These are phyloP conservation scores for Uronychia binucleata DNA, from an alignment of 73 alveolate genomes.

Conservation along the genomic window DNA sequence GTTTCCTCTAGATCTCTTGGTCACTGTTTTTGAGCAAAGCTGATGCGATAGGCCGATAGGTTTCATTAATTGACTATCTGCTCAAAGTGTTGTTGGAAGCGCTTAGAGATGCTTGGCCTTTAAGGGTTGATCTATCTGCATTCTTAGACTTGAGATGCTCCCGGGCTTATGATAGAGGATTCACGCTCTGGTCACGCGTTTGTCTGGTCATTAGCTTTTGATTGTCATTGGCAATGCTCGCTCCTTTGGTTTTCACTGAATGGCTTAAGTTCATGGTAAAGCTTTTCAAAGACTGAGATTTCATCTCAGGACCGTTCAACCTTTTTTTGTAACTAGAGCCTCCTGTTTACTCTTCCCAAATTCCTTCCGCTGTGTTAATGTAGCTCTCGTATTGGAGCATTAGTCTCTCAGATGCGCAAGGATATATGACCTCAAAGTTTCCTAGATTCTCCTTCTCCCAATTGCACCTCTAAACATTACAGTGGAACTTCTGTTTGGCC, in stretches of 20 bases:
- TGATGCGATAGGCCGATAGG: neutral
- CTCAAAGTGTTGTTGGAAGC: too few relatives aligned
- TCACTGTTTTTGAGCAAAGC: neutral
- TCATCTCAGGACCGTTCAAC: neutral
- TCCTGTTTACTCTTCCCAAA: neutral
- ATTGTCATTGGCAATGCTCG: neutral
- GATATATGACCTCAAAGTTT: constrained; percentile 37
- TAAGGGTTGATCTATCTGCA: neutral
- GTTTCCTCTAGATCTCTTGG: neutral
- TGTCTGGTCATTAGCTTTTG: neutral
- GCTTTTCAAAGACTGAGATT: neutral
- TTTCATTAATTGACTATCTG: too few relatives aligned
- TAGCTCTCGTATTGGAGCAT: neutral
- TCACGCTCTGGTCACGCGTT: neutral
- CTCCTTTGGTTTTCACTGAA: neutral
- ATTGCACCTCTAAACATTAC: neutral
- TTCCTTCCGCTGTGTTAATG: neutral
- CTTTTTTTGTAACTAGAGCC: neutral
- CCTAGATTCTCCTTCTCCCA: constrained; percentile 57
- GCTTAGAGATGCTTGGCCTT: neutral
- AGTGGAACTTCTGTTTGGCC: constrained; percentile 23
- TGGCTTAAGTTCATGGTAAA: neutral
- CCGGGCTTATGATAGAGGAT: neutral
- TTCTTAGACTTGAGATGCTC: neutral
- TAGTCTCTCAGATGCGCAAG: neutral